Percentiles rank a stretch among this genome's conserved stretches.
Conservation (phyloP, 306 rosid genomes). For the Cercis canadensis region DNA sequence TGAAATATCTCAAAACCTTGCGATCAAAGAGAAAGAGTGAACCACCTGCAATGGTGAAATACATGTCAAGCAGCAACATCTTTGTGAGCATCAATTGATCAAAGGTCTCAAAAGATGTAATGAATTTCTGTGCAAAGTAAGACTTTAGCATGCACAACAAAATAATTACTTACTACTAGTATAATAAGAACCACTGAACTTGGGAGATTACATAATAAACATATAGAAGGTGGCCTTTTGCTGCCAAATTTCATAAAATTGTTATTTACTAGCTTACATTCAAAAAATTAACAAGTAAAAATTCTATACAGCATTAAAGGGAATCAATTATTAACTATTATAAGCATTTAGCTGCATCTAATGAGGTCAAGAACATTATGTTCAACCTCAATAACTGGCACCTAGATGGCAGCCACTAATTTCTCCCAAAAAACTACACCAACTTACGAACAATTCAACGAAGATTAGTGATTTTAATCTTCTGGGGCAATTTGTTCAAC, state of each 20-base stretch:
- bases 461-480: constrained; percentile 18
- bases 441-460: constrained; percentile 13
- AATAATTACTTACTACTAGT: constrained; percentile 22
- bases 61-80: constrained; percentile 27
- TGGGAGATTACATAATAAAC: constrained; percentile 2
- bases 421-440: constrained; percentile 8
- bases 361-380: constrained; percentile 17
- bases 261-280: constrained; percentile 12
- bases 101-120: not conserved
- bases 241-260: constrained; percentile 26
- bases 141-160: constrained; percentile 29
- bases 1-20: constrained; percentile 86
- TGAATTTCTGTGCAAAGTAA: constrained; percentile 7
- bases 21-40: constrained; percentile 90
- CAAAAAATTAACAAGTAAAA: constrained; percentile 20
- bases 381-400: constrained; percentile 22
- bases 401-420: constrained; percentile 7
- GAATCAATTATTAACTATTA: not conserved
- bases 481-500: too few species aligned
- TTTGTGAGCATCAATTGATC: constrained; percentile 7
- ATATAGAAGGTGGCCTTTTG: constrained; percentile 6
- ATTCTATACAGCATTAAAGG: constrained; percentile 17
- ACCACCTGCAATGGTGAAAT: constrained; percentile 67
- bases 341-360: constrained; percentile 19
- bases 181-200: constrained; percentile 20